Evolutionary conservation across 2,329 filamentous ascomycete genomes (phyloP).

Genomic region (Endocalyx cinctus): DNA sequence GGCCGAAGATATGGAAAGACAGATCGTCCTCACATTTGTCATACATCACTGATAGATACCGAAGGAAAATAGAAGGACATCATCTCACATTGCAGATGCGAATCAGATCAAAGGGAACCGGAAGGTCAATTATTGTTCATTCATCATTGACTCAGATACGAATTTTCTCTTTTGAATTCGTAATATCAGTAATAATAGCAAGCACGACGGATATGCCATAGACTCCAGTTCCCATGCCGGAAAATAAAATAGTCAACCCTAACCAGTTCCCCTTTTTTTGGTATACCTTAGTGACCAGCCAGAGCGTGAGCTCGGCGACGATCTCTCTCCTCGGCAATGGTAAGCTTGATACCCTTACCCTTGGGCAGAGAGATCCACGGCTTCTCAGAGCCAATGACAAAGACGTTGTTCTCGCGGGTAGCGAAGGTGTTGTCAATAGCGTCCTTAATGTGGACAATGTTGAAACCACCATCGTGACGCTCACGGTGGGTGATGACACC

Average conservation of each 20-base stretch:
- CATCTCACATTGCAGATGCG: no score
- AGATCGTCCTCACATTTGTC: no score
- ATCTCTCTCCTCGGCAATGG: conserved; percentile 98
- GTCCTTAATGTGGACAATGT: conserved; percentile 99
- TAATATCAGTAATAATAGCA: conserved; percentile 24
- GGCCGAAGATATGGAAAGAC: no score
- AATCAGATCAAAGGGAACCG: no score
- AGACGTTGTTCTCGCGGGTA: conserved; percentile 99
- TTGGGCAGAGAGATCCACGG: conserved; percentile 99
- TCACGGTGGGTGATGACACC: conserved; percentile 99
- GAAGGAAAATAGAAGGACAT: no score
- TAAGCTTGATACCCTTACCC: conserved; percentile 99
- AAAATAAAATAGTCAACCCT: conserved; percentile 27
- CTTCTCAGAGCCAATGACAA: conserved; percentile 98
- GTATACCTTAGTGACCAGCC: conserved; percentile 43
- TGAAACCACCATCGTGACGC: conserved; percentile 99
- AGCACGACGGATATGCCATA: conserved; percentile 30
- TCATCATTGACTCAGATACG: conserved; percentile 27
- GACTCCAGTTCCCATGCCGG: conserved; percentile 32
- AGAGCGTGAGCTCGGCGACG: conserved; percentile 71
- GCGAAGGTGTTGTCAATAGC: conserved; percentile 99
- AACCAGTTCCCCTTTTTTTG: conserved; percentile 25
- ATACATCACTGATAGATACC: no score
- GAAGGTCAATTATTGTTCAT: conserved; percentile 27
- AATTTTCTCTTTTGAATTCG: conserved; percentile 20